Conservation (phyloP, 1,139 yeast genomes). For the Geotrichum reessii region DNA sequence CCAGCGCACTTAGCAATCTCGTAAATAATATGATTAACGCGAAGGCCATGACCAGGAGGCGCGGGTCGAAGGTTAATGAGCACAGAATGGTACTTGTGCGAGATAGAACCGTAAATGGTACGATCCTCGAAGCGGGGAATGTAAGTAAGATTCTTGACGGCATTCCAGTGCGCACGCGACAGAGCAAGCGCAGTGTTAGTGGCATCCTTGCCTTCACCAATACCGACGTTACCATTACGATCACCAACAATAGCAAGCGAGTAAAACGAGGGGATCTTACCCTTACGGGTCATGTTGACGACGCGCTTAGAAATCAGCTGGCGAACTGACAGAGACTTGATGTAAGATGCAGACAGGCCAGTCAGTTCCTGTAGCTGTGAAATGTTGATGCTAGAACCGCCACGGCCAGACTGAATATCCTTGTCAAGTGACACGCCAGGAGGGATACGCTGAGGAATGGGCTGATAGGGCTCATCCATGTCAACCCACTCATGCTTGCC, state of each 20-base stretch:
- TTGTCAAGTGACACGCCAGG: slow-evolving; percentile 37
- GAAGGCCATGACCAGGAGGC: slow-evolving; percentile 89
- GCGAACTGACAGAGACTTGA: slow-evolving; percentile 58
- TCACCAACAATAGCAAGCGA: slow-evolving; percentile 91
- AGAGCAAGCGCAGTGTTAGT: slow-evolving; percentile 73
- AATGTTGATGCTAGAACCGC: slow-evolving; percentile 43
- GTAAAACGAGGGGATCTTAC: slow-evolving; percentile 81
- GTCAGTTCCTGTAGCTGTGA: slow-evolving; percentile 47
- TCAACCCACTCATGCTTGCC: slow-evolving; percentile 44
- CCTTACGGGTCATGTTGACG: slow-evolving; percentile 88
- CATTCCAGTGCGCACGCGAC: slow-evolving; percentile 88
- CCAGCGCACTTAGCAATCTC: slow-evolving; percentile 95
- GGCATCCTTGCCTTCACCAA: slow-evolving; percentile 92
- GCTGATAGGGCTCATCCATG: slow-evolving; percentile 42
- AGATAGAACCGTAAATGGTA: slow-evolving; percentile 82
- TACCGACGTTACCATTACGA: slow-evolving; percentile 85
- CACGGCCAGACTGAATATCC: slow-evolving; percentile 31
- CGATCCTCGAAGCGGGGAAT: slow-evolving; percentile 87
- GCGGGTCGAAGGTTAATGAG: slow-evolving; percentile 76
- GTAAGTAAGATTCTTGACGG: slow-evolving; percentile 75
- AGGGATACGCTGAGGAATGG: slow-evolving; percentile 40
- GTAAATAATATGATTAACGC: slow-evolving; percentile 86
- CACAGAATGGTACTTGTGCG: slow-evolving; percentile 82
- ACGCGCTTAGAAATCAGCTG: slow-evolving; percentile 55
- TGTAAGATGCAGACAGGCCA: slow-evolving; percentile 64